Evolutionary conservation across 1,284 basidiomycete genomes (phyloP).

Genomic region (Tremellales sp.): DNA sequence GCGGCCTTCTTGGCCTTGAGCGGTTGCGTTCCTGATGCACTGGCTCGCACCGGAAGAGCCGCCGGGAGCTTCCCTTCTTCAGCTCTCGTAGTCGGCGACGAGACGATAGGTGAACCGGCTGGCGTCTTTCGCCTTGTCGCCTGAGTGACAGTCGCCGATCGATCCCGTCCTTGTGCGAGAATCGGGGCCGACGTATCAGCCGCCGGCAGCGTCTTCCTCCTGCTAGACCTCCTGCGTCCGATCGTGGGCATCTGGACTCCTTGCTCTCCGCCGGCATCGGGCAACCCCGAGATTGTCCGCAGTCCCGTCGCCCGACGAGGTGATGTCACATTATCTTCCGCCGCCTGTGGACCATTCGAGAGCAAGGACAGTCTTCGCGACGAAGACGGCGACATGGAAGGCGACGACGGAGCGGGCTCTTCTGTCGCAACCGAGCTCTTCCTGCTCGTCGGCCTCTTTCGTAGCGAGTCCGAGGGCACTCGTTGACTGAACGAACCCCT

Average conservation of each 20-base stretch:
- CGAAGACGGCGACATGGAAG: constrained; percentile 17
- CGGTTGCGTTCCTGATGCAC: constrained; percentile 3
- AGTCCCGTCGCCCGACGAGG: too few relatives aligned
- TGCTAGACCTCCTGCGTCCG: too few relatives aligned
- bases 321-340: too few relatives aligned
- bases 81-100: constrained; percentile 11
- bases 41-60: neutral
- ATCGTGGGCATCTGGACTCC: too few relatives aligned
- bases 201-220: constrained; percentile 30
- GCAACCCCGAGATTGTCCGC: too few relatives aligned
- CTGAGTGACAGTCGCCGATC: constrained; percentile 28
- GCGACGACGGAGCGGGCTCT: constrained; percentile 6
- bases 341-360: too few relatives aligned
- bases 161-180: constrained; percentile 31
- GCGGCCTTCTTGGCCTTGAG: constrained; percentile 27
- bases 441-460: constrained; percentile 18
- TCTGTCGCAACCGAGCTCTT: constrained; percentile 18
- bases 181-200: constrained; percentile 24
- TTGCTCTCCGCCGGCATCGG: too few relatives aligned
- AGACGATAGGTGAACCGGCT: constrained; percentile 6
- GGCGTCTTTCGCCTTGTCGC: constrained; percentile 8
- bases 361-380: too few relatives aligned
- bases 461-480: constrained; percentile 4
- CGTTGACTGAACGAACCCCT: constrained; percentile 15
- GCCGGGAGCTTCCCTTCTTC: constrained; percentile 2